Conservation (phyloP, 495 filamentous ascomycete species). For the Aspergillus leporis region DNA sequence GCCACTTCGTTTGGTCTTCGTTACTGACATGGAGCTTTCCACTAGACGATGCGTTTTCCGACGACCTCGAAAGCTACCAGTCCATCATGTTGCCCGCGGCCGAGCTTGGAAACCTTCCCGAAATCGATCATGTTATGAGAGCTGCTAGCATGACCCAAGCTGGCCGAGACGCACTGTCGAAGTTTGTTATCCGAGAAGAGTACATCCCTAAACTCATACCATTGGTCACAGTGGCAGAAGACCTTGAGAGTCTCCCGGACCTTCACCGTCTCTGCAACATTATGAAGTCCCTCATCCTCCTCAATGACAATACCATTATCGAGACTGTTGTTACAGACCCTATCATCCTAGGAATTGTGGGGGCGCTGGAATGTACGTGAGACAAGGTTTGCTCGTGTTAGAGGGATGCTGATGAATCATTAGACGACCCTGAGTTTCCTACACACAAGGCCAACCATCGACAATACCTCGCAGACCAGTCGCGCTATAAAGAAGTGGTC, state of each 20-base stretch:
- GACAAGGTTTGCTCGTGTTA: constrained; percentile 3
- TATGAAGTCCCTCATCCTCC: constrained; percentile 91
- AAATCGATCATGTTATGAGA: constrained; percentile 81
- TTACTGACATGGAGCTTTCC: constrained; percentile 15
- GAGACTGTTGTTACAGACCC: constrained; percentile 90
- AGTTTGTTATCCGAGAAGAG: constrained; percentile 78
- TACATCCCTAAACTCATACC: constrained; percentile 89
- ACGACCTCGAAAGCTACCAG: constrained; percentile 75
- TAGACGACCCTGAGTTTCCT: constrained; percentile 97
- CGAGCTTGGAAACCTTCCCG: constrained; percentile 73
- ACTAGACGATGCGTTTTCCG: constrained; percentile 84
- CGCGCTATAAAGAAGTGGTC: constrained; percentile 94
- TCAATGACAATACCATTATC: constrained; percentile 93
- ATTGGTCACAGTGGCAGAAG: constrained; percentile 81
- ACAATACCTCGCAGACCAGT: constrained; percentile 84
- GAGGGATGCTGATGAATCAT: constrained; percentile 15
- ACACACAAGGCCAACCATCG: constrained; percentile 97
- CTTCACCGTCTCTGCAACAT: constrained; percentile 94
- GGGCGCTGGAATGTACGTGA: constrained; percentile 83
- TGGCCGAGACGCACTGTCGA: constrained; percentile 86
- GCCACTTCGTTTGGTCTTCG: constrained; percentile 6
- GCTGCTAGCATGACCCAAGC: constrained; percentile 67
- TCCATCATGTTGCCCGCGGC: constrained; percentile 75
- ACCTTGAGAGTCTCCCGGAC: constrained; percentile 81
- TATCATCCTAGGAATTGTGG: constrained; percentile 87